Conservation (phyloP, 1,284 basidiomycete genomes). For the Sporisorium exsertum region DNA sequence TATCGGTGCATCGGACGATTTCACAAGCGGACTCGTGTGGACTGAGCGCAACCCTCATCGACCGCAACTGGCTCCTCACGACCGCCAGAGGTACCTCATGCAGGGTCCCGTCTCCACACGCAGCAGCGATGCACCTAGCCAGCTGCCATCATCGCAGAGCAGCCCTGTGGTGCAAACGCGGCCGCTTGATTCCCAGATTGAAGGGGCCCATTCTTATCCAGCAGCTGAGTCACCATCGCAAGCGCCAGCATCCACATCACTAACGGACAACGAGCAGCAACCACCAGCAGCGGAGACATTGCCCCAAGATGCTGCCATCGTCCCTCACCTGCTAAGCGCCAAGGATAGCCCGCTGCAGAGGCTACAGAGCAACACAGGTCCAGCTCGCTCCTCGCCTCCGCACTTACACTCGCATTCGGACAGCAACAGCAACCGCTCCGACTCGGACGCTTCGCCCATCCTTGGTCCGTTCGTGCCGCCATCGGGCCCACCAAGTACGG, state of each 20-base stretch:
- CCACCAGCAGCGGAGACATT: neutral
- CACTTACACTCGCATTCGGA: slow-evolving; percentile 22
- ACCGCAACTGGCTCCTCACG: slow-evolving; percentile 17
- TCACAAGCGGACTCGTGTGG: slow-evolving; percentile 52
- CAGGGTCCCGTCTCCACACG: slow-evolving; percentile 30
- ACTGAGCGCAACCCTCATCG: slow-evolving; percentile 12
- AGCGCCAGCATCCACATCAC: slow-evolving; percentile 6
- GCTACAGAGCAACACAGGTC: slow-evolving; percentile 28
- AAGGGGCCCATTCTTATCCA: neutral
- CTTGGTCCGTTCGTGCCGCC: slow-evolving; percentile 38
- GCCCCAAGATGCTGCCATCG: slow-evolving; percentile 6
- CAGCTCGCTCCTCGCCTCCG: slow-evolving; percentile 6
- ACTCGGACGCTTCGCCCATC: slow-evolving; percentile 42
- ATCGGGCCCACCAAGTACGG: slow-evolving; percentile 20
- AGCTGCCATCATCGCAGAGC: slow-evolving; percentile 14
- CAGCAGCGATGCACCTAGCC: slow-evolving; percentile 27
- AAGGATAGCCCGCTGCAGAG: slow-evolving; percentile 40
- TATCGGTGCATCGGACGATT: slow-evolving; percentile 54
- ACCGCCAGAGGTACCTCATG: slow-evolving; percentile 33
- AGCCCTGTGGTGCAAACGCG: slow-evolving; percentile 8
- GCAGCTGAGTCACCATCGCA: slow-evolving; percentile 1
- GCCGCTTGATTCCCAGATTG: neutral
- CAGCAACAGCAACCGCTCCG: slow-evolving; percentile 26
- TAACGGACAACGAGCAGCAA: neutral
- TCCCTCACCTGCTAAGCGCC: slow-evolving; percentile 26